Base-by-base conservation (phyloP, 179 eudicot genomes). In the Beta lomatogona region DNA sequence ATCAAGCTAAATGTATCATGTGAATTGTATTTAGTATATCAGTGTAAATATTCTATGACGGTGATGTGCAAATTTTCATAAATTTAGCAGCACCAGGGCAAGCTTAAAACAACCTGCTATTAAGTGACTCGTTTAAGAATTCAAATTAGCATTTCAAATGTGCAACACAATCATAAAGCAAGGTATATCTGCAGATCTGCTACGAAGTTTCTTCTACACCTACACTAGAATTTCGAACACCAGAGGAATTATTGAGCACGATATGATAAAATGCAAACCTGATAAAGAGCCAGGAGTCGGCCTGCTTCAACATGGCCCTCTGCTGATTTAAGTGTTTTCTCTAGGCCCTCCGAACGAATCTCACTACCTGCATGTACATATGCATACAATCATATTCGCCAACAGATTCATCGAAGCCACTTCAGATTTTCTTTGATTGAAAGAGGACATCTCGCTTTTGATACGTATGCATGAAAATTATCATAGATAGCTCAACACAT, bases 241-340 rank as follows among this genome's bases (percentile, higher is more conserved):
- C 36, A 45, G 81, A 65, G 57, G 68, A 13, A 48, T 71, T 16
- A n/a, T 7, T 57, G 57, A 66, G 50, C 53, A 66, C 22, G 54
- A 36, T 19, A 60, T 78, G 46, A 72, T 67, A 69, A 82, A 65
- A 76, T 75, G 36, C 86, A 82, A 79, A 93, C 99, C 97, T 96
- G 97, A 86, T 96, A 96, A 75, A 90, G 85, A n/a, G 95, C 87
- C 90, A 96, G 88, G 76, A 96, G 88, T 83, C 99, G 90, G 83
- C 99, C 99, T 50, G 98, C 98, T 92, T 96, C 99, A 86, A 94
- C 84, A 88, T 94, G 98, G 78, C 94, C 97, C 87, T 94, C 99
- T 61, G 95, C 97, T 82, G 82, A 83, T 90, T 89, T 91, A 59
- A 92, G 87, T 85, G 92, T 89, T 77, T 82, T 82, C 82, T 92